Conservation (phyloP, 1,284 basidiomycete species). For the Papiliotrema laurentii region DNA sequence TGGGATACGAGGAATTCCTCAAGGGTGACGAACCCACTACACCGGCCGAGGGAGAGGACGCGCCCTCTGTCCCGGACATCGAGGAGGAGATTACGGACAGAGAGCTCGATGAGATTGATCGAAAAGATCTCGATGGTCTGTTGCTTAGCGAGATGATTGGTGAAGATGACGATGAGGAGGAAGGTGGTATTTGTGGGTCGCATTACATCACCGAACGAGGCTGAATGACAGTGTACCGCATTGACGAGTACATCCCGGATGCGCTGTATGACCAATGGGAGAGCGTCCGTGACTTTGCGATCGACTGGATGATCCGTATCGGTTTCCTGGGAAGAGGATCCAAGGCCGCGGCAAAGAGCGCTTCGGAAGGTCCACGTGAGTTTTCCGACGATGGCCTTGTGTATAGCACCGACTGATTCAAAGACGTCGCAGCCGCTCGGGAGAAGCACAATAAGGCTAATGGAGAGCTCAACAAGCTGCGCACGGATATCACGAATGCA, state of each 20-base stretch:
- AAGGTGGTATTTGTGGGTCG: slow-evolving; percentile 21
- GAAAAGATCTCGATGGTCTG: slow-evolving; percentile 66
- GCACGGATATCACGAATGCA: slow-evolving; percentile 21
- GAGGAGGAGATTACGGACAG: slow-evolving; percentile 49
- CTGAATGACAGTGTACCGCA: slow-evolving; percentile 62
- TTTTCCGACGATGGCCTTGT: too few relatives aligned
- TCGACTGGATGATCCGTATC: slow-evolving; percentile 63
- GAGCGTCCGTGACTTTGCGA: slow-evolving; percentile 59
- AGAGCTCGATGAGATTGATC: slow-evolving; percentile 63
- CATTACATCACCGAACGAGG: background rate
- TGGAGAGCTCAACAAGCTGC: slow-evolving; percentile 48
- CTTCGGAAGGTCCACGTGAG: slow-evolving; percentile 37
- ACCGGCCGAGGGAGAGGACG: slow-evolving; percentile 46
- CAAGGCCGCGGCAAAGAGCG: slow-evolving; percentile 8
- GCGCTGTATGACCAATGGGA: slow-evolving; percentile 71
- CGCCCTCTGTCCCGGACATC: slow-evolving; percentile 18
- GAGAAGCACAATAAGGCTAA: slow-evolving; percentile 53
- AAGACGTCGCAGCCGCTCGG: slow-evolving; percentile 53
- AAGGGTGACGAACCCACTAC: slow-evolving; percentile 41
- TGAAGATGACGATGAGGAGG: slow-evolving; percentile 20
- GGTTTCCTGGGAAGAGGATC: slow-evolving; percentile 55
- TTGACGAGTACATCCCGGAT: slow-evolving; percentile 84
- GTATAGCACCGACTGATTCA: slow-evolving; percentile 40
- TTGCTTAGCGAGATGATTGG: slow-evolving; percentile 68
- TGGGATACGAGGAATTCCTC: slow-evolving; percentile 82